Evolutionary conservation across 2,329 filamentous ascomycete genomes (phyloP), one percentile per base, ranked within the genome.

Genomic region (Penicillium sp.): DNA sequence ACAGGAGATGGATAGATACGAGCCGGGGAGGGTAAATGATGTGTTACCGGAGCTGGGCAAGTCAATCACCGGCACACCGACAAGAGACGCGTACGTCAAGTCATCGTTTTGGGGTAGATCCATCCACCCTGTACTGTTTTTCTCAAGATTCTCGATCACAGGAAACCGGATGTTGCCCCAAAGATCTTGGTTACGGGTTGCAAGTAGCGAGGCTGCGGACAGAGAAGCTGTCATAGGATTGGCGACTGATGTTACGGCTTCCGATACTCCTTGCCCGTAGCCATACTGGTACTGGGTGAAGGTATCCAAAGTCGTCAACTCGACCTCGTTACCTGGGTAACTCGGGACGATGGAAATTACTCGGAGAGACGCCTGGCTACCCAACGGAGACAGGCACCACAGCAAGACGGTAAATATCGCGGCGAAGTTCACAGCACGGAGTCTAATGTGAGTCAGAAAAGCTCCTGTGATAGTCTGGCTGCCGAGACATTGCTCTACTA

Each of bases 401-500:
- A 45, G 6, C 1, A 45, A 2, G 3, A 45, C 26, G 4, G 34
- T 39, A 8, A 45, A 39, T 2, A 45, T 1, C 9, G 43, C 43
- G 1, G 32, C 3, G 1, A 22, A 5, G 10, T 45, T 39, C 9
- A 45, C 9, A 31, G 43, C 34, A 6, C 43, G 33, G 3, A 45
- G 34, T 17, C 43, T n/a, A 3, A 45, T 39, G 15, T 45, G 43
- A 8, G 43, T 45, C 6, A 45, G 34, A 29, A 45, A 15, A 13
- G 43, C 43, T 6, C 43, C 34, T 31, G 34, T 22, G 15, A 45
- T 45, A 9, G 34, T 45, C 26, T 45, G 43, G 15, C 43, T 45
- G 26, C 43, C 43, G 26, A 45, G 43, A 19, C 43, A 45, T 24
- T 45, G 43, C 26, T 45, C 33, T 22, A 45, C 24, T 19, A 45